Base-by-base conservation (phyloP, 129 eudicot genomes). In the Artemisia annua region DNA sequence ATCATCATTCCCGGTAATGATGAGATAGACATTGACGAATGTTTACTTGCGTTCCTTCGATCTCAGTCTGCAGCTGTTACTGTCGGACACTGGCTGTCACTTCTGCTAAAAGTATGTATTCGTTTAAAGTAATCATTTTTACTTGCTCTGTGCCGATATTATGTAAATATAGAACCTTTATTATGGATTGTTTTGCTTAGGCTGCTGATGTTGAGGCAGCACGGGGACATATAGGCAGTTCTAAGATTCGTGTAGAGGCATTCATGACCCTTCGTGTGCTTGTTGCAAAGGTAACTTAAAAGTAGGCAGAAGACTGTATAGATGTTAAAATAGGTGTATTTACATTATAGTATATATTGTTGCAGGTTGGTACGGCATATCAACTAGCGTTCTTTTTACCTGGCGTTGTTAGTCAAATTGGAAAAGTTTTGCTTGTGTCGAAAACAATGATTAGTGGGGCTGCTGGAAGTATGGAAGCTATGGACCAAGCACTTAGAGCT, bases 11-110 rank as follows among this genome's bases (percentile, higher is more conserved):
- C 72, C 80, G 19, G 22, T 22, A 28, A 44, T n/a, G n/a, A 44
- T 66, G 58, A 60, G 39, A 67, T 54, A 24, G 74, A 82, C 39
- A 55, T 71, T 43, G 85, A 78, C 65, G 84, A 86, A 68, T 94
- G 98, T 79, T 70, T 85, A 66, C 75, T 87, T 83, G 76, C 89
- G 66, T 94, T 94, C 79, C 93, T 94, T 70, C 92, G 88, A 60
- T 94, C 98, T 56, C 85, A 90, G 68, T 52, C 84, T 81, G 98
- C 92, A 63, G 69, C 96, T 26, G 84, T 86, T 76, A 87, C 89
- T 54, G 84, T 94, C 70, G 98, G 98, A 26, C 98, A 90, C 77
- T 94, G 97, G 98, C 85, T 90, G 32, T 90, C 97, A 46, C 96
- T 94, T 79, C 87, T 94, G 30, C 80, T 90, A 59, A 94, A 90